Evolutionary conservation across 2,329 filamentous ascomycete genomes (phyloP).

Genomic region (Nannizzia gypsea): DNA sequence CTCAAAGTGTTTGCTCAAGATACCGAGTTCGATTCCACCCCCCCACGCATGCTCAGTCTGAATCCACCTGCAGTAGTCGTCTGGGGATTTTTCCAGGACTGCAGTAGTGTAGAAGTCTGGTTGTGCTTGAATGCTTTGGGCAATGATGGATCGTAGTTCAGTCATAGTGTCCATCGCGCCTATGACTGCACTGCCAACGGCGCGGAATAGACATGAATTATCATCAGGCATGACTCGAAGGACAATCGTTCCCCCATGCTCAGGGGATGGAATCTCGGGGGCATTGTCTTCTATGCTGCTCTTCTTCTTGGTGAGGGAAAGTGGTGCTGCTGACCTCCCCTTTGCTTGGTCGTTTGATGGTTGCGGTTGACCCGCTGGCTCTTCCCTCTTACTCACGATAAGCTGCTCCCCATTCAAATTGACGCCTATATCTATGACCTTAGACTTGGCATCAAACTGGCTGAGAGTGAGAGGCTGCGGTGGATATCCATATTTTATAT

Average conservation of each 20-base stretch:
- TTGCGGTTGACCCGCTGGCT: not conserved
- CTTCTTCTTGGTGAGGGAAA: conserved; percentile 24
- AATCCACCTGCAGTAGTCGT: conserved; percentile 72
- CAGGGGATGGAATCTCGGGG: conserved; percentile 48
- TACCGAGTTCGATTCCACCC: conserved; percentile 78
- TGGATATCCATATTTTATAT: conserved; percentile 77
- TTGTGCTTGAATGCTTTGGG: conserved; percentile 62
- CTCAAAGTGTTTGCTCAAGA: conserved; percentile 72
- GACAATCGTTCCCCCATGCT: conserved; percentile 49
- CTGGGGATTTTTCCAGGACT: conserved; percentile 60
- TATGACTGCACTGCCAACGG: conserved; percentile 69
- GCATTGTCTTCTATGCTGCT: conserved; percentile 42
- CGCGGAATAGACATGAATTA: conserved; percentile 88
- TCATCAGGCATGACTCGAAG: conserved; percentile 94
- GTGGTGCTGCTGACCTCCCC: conserved; percentile 8
- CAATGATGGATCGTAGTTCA: conserved; percentile 65
- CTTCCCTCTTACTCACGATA: conserved; percentile 44
- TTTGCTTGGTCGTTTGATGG: not conserved
- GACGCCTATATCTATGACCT: conserved; percentile 45
- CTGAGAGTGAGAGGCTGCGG: conserved; percentile 52
- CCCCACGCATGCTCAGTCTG: conserved; percentile 75
- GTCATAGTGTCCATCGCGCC: conserved; percentile 54
- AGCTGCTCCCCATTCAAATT: conserved; percentile 58
- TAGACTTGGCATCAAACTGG: conserved; percentile 38
- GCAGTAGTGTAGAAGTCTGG: conserved; percentile 62